Evolutionary conservation across 2,329 filamentous ascomycete species (phyloP), one percentile per base, ranked within the genome.

Genomic region (Sporothrix pallida): DNA sequence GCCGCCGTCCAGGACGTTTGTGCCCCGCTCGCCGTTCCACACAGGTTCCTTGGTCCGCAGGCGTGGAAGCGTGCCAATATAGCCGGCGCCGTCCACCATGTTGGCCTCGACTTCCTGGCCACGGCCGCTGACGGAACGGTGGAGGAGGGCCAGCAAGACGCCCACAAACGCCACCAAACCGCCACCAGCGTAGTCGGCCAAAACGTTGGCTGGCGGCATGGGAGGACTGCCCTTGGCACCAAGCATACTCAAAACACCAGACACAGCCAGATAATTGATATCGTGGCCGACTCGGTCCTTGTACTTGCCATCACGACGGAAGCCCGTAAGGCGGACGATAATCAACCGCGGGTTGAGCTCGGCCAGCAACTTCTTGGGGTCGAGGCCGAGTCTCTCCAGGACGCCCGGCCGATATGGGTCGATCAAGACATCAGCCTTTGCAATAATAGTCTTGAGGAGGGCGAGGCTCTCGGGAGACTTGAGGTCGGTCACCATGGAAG

Each of bases 91-190:
- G 83, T 98, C 95, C 13, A 98, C 95, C 95, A 98, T 98, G 81
- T 97, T 98, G 17, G 93, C 93, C 83, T 98, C 94, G 8, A 98
- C 94, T 12, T 98, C 91, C 83, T 98, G 95, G 0, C 95, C 95
- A 1, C 83, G 84, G 0, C 93, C 93, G 0, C 86, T 90, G 58
- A 81, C 83, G 63, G 86, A 83, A 46, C 94, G 85, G 15, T 89
- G 86, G 12, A 97, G 78, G 74, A 98, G 82, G 0, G 95, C 95
- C 26, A 98, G 85, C 72, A 98, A 81, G 4, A 98, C 89, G 0
- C 95, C 95, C 74, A 94, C 85, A 78, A 97, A 93, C 56, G 96
- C 90, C 76, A 90, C 90, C 0, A 92, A 90, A 50, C 95, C 95
- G 26, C 95, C 95, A 44, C 94, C 95, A 0, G 93, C 95, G 77